Evolutionary conservation across 768 basidiomycete species (phyloP).

Genomic region (Mycena venus): DNA sequence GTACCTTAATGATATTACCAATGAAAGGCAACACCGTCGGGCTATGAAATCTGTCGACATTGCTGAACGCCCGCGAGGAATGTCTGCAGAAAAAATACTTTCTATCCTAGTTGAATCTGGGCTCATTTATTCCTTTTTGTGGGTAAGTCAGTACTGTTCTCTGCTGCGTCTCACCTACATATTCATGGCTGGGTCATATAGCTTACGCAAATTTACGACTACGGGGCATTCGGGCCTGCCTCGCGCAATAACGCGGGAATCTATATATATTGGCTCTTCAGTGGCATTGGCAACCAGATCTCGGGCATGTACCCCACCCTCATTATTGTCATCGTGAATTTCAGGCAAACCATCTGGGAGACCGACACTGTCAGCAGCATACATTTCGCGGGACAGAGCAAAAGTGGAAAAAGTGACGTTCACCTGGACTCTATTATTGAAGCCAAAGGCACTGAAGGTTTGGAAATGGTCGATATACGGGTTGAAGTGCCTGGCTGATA

Average conservation of each 20-base stretch:
- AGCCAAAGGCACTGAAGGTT: too few relatives aligned
- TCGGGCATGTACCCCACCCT: constrained; percentile 31
- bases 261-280: constrained; percentile 8
- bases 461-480: too few relatives aligned
- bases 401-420: too few relatives aligned
- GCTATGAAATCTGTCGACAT: constrained; percentile 1
- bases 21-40: constrained; percentile 20
- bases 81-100: constrained; percentile 19
- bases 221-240: not conserved
- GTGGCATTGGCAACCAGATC: constrained; percentile 20
- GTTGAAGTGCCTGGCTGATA: too few relatives aligned
- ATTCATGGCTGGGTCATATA: too few relatives aligned
- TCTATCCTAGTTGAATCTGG: constrained; percentile 34
- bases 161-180: not conserved
- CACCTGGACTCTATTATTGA: too few relatives aligned
- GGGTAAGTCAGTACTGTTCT: not conserved
- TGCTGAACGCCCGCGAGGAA: not conserved
- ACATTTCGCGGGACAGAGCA: too few relatives aligned
- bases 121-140: constrained; percentile 34
- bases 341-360: constrained; percentile 26
- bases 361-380: too few relatives aligned
- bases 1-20: too few relatives aligned
- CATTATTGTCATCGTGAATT: constrained; percentile 30
- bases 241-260: too few relatives aligned
- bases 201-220: constrained; percentile 15